phyloP scores from a whole-genome alignment of 306 rosid genomes.

The Luffa acutangula region DNA sequence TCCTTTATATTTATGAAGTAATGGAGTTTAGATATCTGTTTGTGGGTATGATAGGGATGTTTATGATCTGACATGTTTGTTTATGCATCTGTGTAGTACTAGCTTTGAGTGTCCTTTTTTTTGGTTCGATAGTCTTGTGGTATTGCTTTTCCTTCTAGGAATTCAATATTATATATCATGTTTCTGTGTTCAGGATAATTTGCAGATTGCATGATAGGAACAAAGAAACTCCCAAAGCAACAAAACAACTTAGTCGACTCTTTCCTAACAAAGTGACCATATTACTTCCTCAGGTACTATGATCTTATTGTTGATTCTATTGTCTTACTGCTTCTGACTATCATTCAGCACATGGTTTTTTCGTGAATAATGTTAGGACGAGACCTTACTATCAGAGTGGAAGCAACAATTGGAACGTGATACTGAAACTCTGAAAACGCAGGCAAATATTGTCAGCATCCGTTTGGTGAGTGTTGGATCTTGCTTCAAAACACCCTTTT shows the following conservation, averaged over 20 bases:
- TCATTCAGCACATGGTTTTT: constrained; percentile 6
- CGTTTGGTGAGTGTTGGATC: constrained; percentile 46
- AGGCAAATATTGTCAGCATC: constrained; percentile 59
- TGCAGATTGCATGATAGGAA: constrained; percentile 72
- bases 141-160: not conserved
- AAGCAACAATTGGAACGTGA: constrained; percentile 81
- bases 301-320: not conserved
- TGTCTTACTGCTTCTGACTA: not conserved
- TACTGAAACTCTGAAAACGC: constrained; percentile 72
- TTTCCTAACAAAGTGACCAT: constrained; percentile 83
- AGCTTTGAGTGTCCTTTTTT: not conserved
- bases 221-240: constrained; percentile 75
- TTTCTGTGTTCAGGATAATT: constrained; percentile 51
- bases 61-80: not conserved
- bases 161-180: constrained; percentile 6
- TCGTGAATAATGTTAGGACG: constrained; percentile 42
- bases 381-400: constrained; percentile 70
- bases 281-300: constrained; percentile 76
- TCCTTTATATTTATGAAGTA: not conserved
- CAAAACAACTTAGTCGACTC: constrained; percentile 68
- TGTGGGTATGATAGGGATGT: not conserved
- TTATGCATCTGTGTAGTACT: not conserved
- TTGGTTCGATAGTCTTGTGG: not conserved
- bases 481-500: not conserved
- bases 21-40: not conserved